A percentile compares a stretch with the other conserved stretches of the same genome.
Conservation (phyloP, 345 rosid species). For the Linum tenue region DNA sequence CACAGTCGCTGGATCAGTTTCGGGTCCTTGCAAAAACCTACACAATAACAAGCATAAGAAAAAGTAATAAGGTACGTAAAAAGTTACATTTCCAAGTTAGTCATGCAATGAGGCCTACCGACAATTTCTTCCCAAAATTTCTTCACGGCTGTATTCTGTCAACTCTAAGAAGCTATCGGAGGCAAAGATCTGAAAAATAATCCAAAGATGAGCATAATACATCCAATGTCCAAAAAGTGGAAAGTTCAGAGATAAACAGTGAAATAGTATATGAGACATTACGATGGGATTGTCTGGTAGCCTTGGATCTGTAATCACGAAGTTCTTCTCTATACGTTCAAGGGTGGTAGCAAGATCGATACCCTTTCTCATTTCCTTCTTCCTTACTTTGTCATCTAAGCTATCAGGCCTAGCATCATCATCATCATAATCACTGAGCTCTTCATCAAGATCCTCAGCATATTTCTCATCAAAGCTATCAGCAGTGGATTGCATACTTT, state of each 20-base stretch:
- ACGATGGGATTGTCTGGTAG: constrained; percentile 98
- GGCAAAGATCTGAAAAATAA: constrained; percentile 67
- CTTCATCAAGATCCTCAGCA: constrained; percentile 34
- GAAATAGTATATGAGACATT: constrained; percentile 19
- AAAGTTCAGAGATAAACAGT: background rate
- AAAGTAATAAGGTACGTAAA: constrained; percentile 1
- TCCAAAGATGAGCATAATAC: constrained; percentile 3
- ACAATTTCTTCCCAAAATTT: constrained; percentile 93
- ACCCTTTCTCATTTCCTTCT: constrained; percentile 96
- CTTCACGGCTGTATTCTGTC: constrained; percentile 96
- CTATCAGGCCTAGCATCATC: constrained; percentile 63
- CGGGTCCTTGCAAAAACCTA: constrained; percentile 97
- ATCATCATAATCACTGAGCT: constrained; percentile 26
- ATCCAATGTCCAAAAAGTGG: background rate
- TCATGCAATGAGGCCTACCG: constrained; percentile 34
- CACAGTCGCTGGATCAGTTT: constrained; percentile 88
- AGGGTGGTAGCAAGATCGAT: constrained; percentile 95
- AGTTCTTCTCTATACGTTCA: constrained; percentile 96
- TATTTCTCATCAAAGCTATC: constrained; percentile 35
- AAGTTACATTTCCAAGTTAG: background rate
- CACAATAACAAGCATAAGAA: constrained; percentile 1
- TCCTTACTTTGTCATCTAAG: constrained; percentile 71
- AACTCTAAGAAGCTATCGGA: constrained; percentile 97
- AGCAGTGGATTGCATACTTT: constrained; percentile 30
- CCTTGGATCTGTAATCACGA: constrained; percentile 96